Conservation (phyloP, 352 stramenopile genomes). For the Phytopythium montanum region DNA sequence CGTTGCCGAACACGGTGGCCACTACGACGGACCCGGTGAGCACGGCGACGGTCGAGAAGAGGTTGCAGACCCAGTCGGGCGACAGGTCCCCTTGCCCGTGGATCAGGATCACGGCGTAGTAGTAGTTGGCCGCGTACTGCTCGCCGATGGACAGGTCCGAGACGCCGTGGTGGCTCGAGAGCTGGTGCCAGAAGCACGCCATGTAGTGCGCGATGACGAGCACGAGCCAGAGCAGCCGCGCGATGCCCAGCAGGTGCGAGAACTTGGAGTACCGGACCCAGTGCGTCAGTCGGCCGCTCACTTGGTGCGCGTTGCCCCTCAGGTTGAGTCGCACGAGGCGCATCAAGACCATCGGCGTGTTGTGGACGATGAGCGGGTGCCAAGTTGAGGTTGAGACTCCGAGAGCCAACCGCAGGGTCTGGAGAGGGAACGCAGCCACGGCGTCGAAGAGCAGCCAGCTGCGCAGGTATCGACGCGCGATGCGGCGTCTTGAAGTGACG, state of each 20-base stretch:
- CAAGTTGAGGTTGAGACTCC: not conserved
- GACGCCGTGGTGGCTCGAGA: no score
- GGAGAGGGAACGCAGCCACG: constrained; percentile 6
- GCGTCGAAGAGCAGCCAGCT: constrained; percentile 15
- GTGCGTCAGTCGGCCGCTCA: constrained; percentile 19
- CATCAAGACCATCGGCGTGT: constrained; percentile 19
- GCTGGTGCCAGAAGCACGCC: constrained; percentile 3
- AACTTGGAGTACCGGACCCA: constrained; percentile 32
- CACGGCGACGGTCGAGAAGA: constrained; percentile 37
- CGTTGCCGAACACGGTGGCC: constrained; percentile 58
- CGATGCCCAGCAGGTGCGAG: constrained; percentile 35
- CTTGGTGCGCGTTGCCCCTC: constrained; percentile 14
- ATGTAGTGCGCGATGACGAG: constrained; percentile 46
- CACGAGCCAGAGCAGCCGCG: constrained; percentile 29
- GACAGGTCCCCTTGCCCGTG: constrained; percentile 47
- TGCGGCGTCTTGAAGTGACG: constrained; percentile 12
- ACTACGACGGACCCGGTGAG: constrained; percentile 51
- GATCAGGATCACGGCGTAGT: constrained; percentile 31
- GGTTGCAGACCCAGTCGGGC: constrained; percentile 19
- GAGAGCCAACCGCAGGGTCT: not conserved
- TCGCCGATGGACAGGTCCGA: no score
- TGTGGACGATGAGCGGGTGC: constrained; percentile 13
- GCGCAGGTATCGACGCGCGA: constrained; percentile 10
- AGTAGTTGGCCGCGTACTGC: constrained; percentile 12
- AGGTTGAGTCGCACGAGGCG: constrained; percentile 9